Conservation (phyloP, 257 asterid genomes). For the Solanum megistacrolobum region DNA sequence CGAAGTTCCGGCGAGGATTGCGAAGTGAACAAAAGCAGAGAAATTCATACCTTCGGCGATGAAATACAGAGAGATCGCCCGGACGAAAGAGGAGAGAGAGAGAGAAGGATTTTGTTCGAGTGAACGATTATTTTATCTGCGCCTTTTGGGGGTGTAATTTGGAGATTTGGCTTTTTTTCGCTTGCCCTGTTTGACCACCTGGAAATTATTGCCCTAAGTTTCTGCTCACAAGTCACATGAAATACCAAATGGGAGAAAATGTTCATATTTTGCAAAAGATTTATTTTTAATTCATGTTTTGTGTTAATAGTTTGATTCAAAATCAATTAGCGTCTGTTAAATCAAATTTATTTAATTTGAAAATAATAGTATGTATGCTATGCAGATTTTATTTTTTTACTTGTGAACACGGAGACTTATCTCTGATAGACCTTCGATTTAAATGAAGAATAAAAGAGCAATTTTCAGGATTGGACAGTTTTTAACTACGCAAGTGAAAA, state of each 20-base stretch:
- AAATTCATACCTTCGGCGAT: neutral
- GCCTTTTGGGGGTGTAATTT: neutral
- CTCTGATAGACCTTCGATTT: neutral
- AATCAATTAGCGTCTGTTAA: neutral
- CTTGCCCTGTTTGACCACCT: neutral
- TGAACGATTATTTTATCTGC: neutral
- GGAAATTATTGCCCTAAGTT: neutral
- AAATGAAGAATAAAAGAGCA: neutral
- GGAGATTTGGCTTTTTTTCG: neutral
- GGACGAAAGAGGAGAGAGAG: neutral
- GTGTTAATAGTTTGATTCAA: neutral
- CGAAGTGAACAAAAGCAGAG: neutral
- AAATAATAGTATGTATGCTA: neutral
- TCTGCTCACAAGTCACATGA: neutral
- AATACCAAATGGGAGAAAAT: neutral
- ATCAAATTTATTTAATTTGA: neutral
- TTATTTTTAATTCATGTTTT: neutral
- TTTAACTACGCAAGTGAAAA: neutral
- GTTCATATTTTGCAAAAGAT: neutral
- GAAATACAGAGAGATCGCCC: neutral
- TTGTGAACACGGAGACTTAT: accelerated
- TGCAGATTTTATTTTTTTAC: neutral
- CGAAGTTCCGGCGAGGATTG: neutral
- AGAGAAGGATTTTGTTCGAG: neutral
- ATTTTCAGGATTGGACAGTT: neutral